Percentiles rank a stretch among this genome's conserved stretches.
phyloP scores from a whole-genome alignment of 306 rosid species.

The Rosa persica region DNA sequence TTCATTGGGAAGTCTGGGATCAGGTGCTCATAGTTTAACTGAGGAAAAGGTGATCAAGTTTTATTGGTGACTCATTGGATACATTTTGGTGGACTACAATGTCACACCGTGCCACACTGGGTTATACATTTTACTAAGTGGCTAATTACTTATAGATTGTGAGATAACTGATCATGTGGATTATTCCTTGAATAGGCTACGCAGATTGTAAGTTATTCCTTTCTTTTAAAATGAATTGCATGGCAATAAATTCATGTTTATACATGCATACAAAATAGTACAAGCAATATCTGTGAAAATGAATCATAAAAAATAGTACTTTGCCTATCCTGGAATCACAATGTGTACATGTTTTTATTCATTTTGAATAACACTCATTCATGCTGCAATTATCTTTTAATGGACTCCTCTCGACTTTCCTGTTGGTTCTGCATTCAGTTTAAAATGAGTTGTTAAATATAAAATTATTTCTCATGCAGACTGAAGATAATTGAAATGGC shows the following conservation, averaged over 20 bases:
- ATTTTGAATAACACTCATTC: conserved; percentile 17
- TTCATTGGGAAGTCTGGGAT: not conserved
- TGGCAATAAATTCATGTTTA: not conserved
- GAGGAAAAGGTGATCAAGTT: not conserved
- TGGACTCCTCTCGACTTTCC: conserved; percentile 34
- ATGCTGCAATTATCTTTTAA: conserved; percentile 24
- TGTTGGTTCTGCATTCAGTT: conserved; percentile 51
- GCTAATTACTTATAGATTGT: not conserved
- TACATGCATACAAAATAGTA: not conserved
- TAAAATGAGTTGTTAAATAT: conserved; percentile 26
- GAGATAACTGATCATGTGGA: not conserved
- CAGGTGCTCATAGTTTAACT: not conserved
- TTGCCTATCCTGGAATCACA: not conserved
- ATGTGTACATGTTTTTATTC: not conserved
- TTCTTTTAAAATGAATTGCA: conserved; percentile 5
- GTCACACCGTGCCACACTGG: not conserved
- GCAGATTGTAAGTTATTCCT: not conserved
- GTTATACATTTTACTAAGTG: not conserved
- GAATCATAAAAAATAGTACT: not conserved
- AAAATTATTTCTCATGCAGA: conserved; percentile 14
- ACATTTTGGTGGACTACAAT: not conserved
- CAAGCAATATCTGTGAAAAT: not conserved
- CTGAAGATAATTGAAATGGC: not conserved
- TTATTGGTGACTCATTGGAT: not conserved
- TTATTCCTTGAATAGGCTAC: not conserved